phyloP scores from a whole-genome alignment of 1,139 yeast species.

The Yamadazyma songkhlaensis region DNA sequence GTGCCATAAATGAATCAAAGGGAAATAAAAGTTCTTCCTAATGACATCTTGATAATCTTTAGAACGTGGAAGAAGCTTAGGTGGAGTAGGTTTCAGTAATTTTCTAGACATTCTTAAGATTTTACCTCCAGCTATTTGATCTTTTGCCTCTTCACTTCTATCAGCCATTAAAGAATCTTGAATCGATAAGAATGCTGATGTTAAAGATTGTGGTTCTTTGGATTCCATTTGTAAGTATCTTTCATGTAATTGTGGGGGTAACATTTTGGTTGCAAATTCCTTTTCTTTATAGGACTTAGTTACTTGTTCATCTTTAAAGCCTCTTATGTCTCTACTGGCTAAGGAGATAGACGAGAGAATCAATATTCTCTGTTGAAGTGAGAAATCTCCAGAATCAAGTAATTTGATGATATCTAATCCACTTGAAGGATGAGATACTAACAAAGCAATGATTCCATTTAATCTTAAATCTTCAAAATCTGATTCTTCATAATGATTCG shows the following conservation, averaged over 20 bases:
- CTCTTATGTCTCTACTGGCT: slow-evolving; percentile 59
- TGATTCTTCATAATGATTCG: slow-evolving; percentile 46
- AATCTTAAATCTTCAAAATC: slow-evolving; percentile 52
- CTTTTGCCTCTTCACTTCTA: slow-evolving; percentile 40
- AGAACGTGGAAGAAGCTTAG: slow-evolving; percentile 13
- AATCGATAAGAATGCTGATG: slow-evolving; percentile 13
- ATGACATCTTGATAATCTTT: slow-evolving; percentile 45
- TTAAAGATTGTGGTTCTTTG: slow-evolving; percentile 7
- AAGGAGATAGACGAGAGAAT: slow-evolving; percentile 55
- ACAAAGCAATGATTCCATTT: slow-evolving; percentile 50
- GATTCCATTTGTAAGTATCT: slow-evolving; percentile 21
- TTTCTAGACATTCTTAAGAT: slow-evolving; percentile 47
- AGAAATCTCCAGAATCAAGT: slow-evolving; percentile 60
- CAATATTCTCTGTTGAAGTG: slow-evolving; percentile 58
- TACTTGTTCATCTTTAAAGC: slow-evolving; percentile 48
- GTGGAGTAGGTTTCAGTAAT: slow-evolving; percentile 7
- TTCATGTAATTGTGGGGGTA: slow-evolving; percentile 48
- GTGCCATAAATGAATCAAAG: slow-evolving; percentile 56
- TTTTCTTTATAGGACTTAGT: slow-evolving; percentile 30
- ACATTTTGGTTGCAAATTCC: slow-evolving; percentile 37
- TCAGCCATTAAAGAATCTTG: slow-evolving; percentile 36
- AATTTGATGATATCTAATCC: slow-evolving; percentile 39
- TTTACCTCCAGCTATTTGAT: slow-evolving; percentile 43
- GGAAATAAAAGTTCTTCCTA: slow-evolving; percentile 49
- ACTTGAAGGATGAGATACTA: slow-evolving; percentile 44